Evolutionary conservation across 2,329 filamentous ascomycete species (phyloP).

Genomic region (Aspergillus terreus): DNA sequence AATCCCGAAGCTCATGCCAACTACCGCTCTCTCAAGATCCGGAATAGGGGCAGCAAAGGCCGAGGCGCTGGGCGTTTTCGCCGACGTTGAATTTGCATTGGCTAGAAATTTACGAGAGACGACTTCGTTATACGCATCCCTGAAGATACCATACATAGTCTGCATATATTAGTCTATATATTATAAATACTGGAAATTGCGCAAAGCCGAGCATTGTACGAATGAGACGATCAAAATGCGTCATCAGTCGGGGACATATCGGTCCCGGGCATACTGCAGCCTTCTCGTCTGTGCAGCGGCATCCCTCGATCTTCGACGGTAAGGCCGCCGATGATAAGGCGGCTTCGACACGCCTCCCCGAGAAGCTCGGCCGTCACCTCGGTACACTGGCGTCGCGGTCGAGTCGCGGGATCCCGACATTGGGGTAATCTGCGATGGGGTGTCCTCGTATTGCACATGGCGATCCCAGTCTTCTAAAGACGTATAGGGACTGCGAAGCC

Average conservation of each 20-base stretch:
- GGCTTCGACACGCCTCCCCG: slow-evolving; percentile 26
- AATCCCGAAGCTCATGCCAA: slow-evolving; percentile 48
- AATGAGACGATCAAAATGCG: background rate
- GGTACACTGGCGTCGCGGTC: slow-evolving; percentile 22
- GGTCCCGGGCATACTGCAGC: slow-evolving; percentile 27
- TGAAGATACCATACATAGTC: slow-evolving; percentile 16
- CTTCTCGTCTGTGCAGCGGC: slow-evolving; percentile 19
- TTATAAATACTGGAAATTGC: no score
- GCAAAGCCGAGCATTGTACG: no score
- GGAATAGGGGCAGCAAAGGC: slow-evolving; percentile 35
- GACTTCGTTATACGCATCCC: slow-evolving; percentile 10
- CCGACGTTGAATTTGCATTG: slow-evolving; percentile 18
- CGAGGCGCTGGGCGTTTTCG: slow-evolving; percentile 36
- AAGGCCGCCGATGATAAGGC: slow-evolving; percentile 10
- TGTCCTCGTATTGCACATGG: slow-evolving; percentile 65
- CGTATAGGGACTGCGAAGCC: slow-evolving; percentile 74
- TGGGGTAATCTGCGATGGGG: background rate
- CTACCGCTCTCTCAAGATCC: slow-evolving; percentile 46
- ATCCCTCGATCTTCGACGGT: slow-evolving; percentile 13
- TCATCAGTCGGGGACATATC: slow-evolving; percentile 31
- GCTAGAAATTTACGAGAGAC: slow-evolving; percentile 15
- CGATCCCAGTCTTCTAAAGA: slow-evolving; percentile 75
- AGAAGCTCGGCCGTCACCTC: slow-evolving; percentile 13
- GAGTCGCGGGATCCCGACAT: slow-evolving; percentile 1
- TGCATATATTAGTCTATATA: slow-evolving; percentile 8